A percentile compares a stretch with the other conserved stretches of the same genome.
These are phyloP conservation scores for Solanum chaucha DNA, from an alignment of 257 asterid genomes.

Conservation along the genomic window DNA sequence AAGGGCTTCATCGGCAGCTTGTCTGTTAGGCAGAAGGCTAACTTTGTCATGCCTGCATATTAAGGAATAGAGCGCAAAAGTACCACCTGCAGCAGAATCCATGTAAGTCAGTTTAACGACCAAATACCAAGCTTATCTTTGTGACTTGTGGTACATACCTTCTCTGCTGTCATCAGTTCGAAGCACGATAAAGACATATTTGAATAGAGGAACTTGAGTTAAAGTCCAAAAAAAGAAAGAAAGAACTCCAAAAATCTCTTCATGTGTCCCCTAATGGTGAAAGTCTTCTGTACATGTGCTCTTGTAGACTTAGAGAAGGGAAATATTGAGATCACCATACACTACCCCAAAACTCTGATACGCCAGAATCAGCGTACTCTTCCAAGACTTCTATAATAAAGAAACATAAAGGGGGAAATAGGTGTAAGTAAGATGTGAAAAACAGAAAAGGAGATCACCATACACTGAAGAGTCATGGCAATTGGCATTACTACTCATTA, in stretches of 20 bases:
- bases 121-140: neutral
- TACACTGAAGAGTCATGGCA: too few relatives aligned
- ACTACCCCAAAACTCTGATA: slow-evolving; percentile 38
- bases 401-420: neutral
- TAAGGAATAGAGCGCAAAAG: slow-evolving; percentile 87
- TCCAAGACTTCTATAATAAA: slow-evolving; percentile 55
- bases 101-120: neutral
- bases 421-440: too few relatives aligned
- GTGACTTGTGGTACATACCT: slow-evolving; percentile 29
- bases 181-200: slow-evolving; percentile 78
- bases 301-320: slow-evolving; percentile 85
- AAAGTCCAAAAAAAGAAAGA: slow-evolving; percentile 85
- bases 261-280: slow-evolving; percentile 78
- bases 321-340: slow-evolving; percentile 8
- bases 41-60: slow-evolving; percentile 95
- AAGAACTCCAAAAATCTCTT: slow-evolving; percentile 89
- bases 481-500: too few relatives aligned
- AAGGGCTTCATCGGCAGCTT: slow-evolving; percentile 41
- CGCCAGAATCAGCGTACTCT: slow-evolving; percentile 64
- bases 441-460: neutral
- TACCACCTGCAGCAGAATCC: slow-evolving; percentile 66
- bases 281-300: slow-evolving; percentile 95
- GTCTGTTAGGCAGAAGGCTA: slow-evolving; percentile 78
- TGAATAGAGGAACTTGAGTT: slow-evolving; percentile 81
- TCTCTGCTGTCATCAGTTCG: slow-evolving; percentile 93